These are phyloP conservation scores for Parastagonospora avenae DNA, from an alignment of 2,329 filamentous ascomycete species.

Conservation along the genomic window DNA sequence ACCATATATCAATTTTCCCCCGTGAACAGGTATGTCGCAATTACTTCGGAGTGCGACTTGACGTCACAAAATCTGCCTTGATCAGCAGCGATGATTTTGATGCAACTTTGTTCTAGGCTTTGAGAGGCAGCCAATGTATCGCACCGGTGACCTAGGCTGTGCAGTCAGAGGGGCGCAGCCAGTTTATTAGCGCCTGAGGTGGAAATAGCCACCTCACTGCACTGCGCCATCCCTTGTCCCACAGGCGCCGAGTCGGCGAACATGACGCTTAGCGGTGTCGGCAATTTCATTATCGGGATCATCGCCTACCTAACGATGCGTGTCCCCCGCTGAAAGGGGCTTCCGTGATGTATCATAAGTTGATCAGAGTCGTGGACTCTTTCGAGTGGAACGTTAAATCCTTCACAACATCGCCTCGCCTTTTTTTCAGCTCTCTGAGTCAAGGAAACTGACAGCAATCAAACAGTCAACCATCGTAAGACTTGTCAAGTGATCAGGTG, in stretches of 20 bases:
- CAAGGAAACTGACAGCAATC: neutral
- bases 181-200: neutral
- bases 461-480: neutral
- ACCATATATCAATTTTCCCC: no score
- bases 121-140: no score
- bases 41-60: no score
- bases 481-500: neutral
- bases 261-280: neutral
- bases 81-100: no score
- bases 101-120: no score
- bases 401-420: neutral
- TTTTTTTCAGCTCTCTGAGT: neutral
- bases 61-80: no score
- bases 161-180: neutral
- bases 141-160: neutral
- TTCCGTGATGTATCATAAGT: neutral
- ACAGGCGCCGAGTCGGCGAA: neutral
- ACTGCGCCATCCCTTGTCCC: neutral
- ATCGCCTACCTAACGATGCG: neutral
- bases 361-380: neutral
- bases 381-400: neutral
- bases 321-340: neutral
- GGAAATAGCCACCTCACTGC: neutral
- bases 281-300: neutral
- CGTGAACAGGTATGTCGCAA: no score